Conservation (phyloP, 2,329 filamentous ascomycete genomes). For the Penicillium sp. region DNA sequence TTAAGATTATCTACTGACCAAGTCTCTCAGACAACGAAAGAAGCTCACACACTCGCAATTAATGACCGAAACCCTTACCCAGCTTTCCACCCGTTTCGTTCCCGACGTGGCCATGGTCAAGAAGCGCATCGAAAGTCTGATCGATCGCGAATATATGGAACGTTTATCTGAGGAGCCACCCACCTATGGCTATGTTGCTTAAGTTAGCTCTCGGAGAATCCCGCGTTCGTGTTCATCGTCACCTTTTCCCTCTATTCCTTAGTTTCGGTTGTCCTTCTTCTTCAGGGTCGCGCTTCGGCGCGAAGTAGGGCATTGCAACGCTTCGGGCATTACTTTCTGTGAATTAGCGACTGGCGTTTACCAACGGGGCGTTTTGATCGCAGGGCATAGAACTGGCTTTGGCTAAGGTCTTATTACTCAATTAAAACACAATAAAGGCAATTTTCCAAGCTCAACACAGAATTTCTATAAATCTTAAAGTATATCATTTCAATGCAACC, state of each 20-base stretch:
- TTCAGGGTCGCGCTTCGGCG: background rate
- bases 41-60: constrained; percentile 47
- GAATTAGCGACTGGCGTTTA: constrained; percentile 28
- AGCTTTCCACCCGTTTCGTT: constrained; percentile 48
- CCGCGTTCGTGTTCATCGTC: too few species aligned
- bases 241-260: constrained; percentile 1
- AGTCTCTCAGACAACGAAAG: constrained; percentile 47
- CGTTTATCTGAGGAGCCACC: constrained; percentile 44
- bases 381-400: background rate
- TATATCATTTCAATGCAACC: background rate
- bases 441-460: background rate
- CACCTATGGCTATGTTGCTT: constrained; percentile 47
- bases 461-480: background rate
- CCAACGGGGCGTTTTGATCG: constrained; percentile 6
- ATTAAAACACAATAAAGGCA: background rate
- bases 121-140: constrained; percentile 52
- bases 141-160: constrained; percentile 54
- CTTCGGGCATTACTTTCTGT: constrained; percentile 2
- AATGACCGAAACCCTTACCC: constrained; percentile 51
- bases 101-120: constrained; percentile 55
- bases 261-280: background rate
- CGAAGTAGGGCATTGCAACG: background rate
- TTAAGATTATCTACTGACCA: constrained; percentile 10
- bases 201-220: background rate
- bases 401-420: background rate